A percentile compares a stretch with the other conserved stretches of the same genome.
Evolutionary conservation across 2,329 filamentous ascomycete species (phyloP).

Genomic region (Hymenoscyphus occultus): DNA sequence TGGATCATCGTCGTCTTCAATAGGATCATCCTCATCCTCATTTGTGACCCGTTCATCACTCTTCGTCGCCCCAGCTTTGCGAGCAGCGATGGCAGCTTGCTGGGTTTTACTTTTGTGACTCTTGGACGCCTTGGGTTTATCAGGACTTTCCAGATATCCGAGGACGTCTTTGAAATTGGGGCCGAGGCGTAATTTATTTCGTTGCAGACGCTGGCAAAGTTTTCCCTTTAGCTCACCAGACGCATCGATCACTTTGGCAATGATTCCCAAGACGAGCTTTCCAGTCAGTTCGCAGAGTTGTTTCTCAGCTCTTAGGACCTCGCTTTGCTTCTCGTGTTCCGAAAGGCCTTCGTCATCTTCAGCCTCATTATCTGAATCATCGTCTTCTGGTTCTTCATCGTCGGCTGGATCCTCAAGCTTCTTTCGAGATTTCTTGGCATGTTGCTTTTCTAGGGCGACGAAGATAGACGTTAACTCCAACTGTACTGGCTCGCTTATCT

Average conservation of each 20-base stretch:
- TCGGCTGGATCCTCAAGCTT: constrained; percentile 62
- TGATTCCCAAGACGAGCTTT: constrained; percentile 78
- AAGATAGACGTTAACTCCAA: constrained; percentile 73
- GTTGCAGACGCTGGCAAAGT: constrained; percentile 67
- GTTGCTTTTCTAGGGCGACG: constrained; percentile 70
- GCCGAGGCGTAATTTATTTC: constrained; percentile 79
- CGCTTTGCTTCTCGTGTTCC: constrained; percentile 57
- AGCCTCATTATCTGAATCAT: constrained; percentile 60
- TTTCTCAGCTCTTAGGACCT: constrained; percentile 75
- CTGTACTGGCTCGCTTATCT: constrained; percentile 62
- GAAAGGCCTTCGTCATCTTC: constrained; percentile 53
- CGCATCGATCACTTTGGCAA: constrained; percentile 70
- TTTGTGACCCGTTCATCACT: constrained; percentile 33
- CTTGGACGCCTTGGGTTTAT: constrained; percentile 47
- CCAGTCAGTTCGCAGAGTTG: constrained; percentile 80
- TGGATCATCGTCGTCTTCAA: constrained; percentile 33
- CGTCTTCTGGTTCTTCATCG: constrained; percentile 70
- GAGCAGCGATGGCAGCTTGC: constrained; percentile 40
- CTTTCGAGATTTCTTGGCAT: constrained; percentile 66
- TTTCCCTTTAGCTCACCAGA: constrained; percentile 57
- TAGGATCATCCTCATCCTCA: constrained; percentile 29
- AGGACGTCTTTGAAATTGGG: constrained; percentile 83
- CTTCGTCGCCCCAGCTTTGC: constrained; percentile 44
- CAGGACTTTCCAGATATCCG: constrained; percentile 69
- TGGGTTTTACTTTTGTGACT: constrained; percentile 41